Evolutionary conservation across 2,329 filamentous ascomycete species (phyloP), one percentile per base, ranked within the genome.

Genomic region (Fusarium sp.): DNA sequence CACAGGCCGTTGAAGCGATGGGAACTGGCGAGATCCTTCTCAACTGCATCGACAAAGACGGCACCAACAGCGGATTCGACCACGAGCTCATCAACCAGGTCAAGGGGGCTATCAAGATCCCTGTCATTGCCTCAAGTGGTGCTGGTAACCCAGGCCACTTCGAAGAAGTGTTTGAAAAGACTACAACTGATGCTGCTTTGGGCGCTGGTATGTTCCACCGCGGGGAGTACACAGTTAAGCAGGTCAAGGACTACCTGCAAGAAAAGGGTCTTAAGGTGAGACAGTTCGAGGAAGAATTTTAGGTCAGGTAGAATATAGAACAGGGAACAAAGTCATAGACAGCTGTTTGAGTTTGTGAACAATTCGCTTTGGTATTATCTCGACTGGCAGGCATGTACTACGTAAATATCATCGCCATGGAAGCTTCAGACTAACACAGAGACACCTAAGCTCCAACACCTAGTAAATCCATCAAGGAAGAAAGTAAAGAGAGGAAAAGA

Each of bases 191-290:
- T 83, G 96, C 96, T 49, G 96, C 96, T 28, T 82, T 99, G 62
- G 96, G 96, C 5, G 96, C 96, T 10, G 96, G 96, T 53, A 99
- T 99, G 91, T 99, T 99, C 80, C 96, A 99, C 82, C 85, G 96
- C 48, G 93, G 91, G 37, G 95, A 99, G 82, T 99, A 95, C 79
- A 97, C 94, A 0, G 95, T 99, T 17, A 90, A 89, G 78, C 90
- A 98, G 75, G 96, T 99, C 47, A 99, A 99, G 81, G 91, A 96
- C 61, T 87, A 92, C 75, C 79, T 99, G 61, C 83, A 84, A 24
- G 83, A 86, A 35, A 87, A 89, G 75, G 92, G 92, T 0, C 83
- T 97, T 59, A 78, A 93, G 58, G 91, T 97, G n/a, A 86, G 96
- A 66, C 87, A 89, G 59, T 93, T 91, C 74, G 95, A 97, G 71